Evolutionary conservation across 768 basidiomycete species (phyloP).

Genomic region (Suillus decipiens): DNA sequence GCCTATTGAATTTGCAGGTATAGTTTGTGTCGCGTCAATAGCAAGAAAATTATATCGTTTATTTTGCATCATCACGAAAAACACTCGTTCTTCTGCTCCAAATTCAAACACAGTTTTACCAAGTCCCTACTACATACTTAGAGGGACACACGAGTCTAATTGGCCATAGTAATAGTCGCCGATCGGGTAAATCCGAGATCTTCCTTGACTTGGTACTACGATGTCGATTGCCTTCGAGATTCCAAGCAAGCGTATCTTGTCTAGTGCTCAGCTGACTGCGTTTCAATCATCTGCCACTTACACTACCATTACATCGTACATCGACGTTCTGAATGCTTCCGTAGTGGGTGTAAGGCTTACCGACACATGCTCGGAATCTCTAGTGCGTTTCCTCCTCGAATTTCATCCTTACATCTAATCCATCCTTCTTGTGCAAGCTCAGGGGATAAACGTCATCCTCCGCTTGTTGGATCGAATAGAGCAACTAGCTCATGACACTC

Average conservation of each 20-base stretch:
- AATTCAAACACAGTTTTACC: no score
- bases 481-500: conserved; percentile 63
- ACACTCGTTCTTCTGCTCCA: no score
- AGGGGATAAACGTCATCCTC: conserved; percentile 70
- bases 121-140: no score
- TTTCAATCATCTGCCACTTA: conserved; percentile 81
- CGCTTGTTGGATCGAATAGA: conserved; percentile 67
- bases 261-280: conserved; percentile 73
- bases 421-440: conserved; percentile 16
- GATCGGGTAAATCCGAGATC: conserved; percentile 3
- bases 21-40: no score
- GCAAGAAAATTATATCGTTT: no score
- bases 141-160: no score
- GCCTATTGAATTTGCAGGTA: no score
- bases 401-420: conserved; percentile 10
- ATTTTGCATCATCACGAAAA: no score
- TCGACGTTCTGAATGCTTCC: conserved; percentile 73
- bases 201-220: conserved; percentile 11
- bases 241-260: conserved; percentile 75
- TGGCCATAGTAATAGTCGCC: not conserved
- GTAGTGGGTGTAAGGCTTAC: conserved; percentile 77
- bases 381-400: conserved; percentile 46
- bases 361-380: conserved; percentile 56
- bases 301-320: conserved; percentile 63
- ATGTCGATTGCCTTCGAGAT: conserved; percentile 41